Evolutionary conservation across 164 flowering plant genomes (phyloP).

Genomic region (Magnolia kwangsiensis): DNA sequence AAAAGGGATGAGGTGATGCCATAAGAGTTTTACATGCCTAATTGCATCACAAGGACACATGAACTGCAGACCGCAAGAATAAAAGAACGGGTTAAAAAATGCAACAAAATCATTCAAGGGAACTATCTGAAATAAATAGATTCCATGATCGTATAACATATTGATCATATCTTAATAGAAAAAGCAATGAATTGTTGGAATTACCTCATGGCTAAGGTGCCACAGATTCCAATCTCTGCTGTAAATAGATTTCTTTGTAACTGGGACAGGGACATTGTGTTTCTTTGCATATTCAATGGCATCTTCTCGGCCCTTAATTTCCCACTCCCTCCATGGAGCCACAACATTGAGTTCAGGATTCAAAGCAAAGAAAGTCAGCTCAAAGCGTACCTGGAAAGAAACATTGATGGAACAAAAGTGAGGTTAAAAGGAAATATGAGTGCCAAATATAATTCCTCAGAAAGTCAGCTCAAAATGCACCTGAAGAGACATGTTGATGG

Average conservation of each 20-base stretch:
- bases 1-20: no score
- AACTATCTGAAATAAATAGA: no score
- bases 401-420: not conserved
- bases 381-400: conserved; percentile 78
- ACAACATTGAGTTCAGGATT: conserved; percentile 93
- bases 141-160: not conserved
- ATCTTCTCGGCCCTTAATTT: conserved; percentile 89
- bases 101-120: no score
- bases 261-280: conserved; percentile 93
- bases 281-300: conserved; percentile 94
- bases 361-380: conserved; percentile 85
- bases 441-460: not conserved
- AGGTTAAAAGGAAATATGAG: not conserved
- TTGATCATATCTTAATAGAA: not conserved
- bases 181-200: conserved; percentile 1
- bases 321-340: conserved; percentile 99
- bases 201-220: conserved; percentile 99
- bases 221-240: conserved; percentile 93
- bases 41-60: no score
- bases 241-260: conserved; percentile 93
- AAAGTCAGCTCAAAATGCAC: conserved; percentile 67
- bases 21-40: no score
- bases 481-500: conserved; percentile 28
- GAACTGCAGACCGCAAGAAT: no score
- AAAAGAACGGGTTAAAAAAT: no score